phyloP scores from a whole-genome alignment of 352 stramenopile genomes.

The Peronospora belbahrii region DNA sequence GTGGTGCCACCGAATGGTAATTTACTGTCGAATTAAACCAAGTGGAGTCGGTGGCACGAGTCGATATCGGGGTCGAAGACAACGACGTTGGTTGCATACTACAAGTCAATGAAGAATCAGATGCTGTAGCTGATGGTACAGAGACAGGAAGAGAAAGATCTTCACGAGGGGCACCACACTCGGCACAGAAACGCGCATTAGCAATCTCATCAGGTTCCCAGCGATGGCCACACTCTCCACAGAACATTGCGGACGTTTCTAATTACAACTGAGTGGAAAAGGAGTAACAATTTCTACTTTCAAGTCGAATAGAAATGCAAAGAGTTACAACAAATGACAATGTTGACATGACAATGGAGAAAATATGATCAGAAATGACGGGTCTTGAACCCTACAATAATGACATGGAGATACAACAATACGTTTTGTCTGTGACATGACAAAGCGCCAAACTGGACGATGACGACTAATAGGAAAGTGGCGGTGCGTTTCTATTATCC shows the following conservation, averaged over 20 bases:
- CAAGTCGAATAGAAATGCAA: no score
- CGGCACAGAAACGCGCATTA: conserved; percentile 72
- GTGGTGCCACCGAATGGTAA: conserved; percentile 12
- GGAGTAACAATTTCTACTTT: no score
- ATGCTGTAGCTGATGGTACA: conserved; percentile 1
- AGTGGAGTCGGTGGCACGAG: conserved; percentile 2
- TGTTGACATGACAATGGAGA: conserved; percentile 13
- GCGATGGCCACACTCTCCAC: conserved; percentile 69
- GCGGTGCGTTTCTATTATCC: conserved; percentile 14
- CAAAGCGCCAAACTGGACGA: no score
- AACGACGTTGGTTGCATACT: no score
- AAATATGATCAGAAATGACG: no score
- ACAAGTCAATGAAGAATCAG: no score
- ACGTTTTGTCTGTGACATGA: no score
- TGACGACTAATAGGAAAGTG: not conserved
- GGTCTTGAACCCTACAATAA: no score
- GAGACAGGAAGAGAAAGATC: conserved; percentile 27
- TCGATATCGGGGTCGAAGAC: conserved; percentile 3
- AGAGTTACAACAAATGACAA: conserved; percentile 22
- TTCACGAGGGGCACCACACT: conserved; percentile 67
- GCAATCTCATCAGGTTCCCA: conserved; percentile 78
- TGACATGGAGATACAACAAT: no score
- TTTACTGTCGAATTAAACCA: conserved; percentile 8
- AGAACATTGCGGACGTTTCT: conserved; percentile 49
- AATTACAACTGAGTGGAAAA: no score